These are phyloP conservation scores for Lepidium campestre DNA, from an alignment of 441 rosid species.

Conservation along the genomic window DNA sequence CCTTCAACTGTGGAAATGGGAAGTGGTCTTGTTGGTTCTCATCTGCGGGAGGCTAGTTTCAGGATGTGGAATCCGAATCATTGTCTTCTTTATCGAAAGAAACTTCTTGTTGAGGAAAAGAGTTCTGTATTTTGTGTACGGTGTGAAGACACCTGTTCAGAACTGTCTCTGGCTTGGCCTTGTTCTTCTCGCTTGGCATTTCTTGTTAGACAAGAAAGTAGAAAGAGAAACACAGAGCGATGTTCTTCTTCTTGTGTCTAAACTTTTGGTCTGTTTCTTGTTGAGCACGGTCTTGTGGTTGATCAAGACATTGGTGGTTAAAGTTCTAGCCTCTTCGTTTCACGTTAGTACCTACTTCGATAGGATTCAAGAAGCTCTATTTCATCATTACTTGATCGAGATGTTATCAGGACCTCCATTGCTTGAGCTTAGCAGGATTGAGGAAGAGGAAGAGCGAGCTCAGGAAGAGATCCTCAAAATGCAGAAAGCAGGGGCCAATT, in stretches of 20 bases:
- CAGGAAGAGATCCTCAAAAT: constrained; percentile 42
- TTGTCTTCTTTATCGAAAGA: constrained; percentile 44
- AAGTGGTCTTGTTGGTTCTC: constrained; percentile 52
- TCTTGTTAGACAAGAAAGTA: constrained; percentile 45
- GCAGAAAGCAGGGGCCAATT: constrained; percentile 43
- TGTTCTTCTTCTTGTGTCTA: constrained; percentile 33
- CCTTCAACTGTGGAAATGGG: constrained; percentile 84
- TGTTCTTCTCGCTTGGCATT: constrained; percentile 50
- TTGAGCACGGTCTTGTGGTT: constrained; percentile 47
- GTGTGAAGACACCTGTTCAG: constrained; percentile 49
- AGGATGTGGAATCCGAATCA: constrained; percentile 69
- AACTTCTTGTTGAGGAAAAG: constrained; percentile 46
- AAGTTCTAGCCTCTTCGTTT: constrained; percentile 57
- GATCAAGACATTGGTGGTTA: constrained; percentile 50
- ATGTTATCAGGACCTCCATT: constrained; percentile 50
- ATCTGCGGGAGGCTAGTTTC: constrained; percentile 82
- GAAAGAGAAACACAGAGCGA: constrained; percentile 21
- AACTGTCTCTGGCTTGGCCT: constrained; percentile 64
- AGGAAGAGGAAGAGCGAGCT: constrained; percentile 49
- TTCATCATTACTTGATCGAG: constrained; percentile 52
- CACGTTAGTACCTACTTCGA: constrained; percentile 64
- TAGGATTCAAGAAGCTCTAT: constrained; percentile 53
- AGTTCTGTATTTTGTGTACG: constrained; percentile 64
- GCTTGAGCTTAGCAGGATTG: constrained; percentile 38
- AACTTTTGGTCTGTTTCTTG: constrained; percentile 38